Conservation (phyloP, 2,329 filamentous ascomycete genomes). For the Trichoderma polysporum region DNA sequence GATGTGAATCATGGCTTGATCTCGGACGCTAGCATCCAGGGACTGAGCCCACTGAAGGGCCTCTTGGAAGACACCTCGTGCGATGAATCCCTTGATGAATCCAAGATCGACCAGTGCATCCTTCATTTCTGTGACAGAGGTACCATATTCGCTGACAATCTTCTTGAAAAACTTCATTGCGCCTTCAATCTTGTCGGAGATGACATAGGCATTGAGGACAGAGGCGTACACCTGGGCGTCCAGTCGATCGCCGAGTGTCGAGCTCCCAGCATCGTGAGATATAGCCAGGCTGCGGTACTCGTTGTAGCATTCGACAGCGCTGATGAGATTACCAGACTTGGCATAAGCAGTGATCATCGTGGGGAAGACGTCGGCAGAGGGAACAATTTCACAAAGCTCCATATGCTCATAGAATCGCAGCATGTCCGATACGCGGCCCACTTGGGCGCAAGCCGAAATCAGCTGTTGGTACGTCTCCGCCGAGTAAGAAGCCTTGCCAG, state of each 20-base stretch:
- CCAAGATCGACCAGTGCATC: conserved; percentile 70
- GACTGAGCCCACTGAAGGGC: conserved; percentile 72
- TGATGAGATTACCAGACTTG: conserved; percentile 74
- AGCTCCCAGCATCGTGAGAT: conserved; percentile 72
- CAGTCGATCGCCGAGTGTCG: conserved; percentile 66
- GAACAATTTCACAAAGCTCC: conserved; percentile 72
- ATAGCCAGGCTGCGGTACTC: conserved; percentile 91
- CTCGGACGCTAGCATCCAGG: conserved; percentile 58
- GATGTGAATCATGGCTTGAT: conserved; percentile 68
- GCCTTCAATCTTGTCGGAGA: conserved; percentile 75
- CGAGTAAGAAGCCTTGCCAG: conserved; percentile 66
- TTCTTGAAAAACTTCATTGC: conserved; percentile 83
- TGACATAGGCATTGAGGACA: conserved; percentile 85
- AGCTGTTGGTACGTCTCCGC: conserved; percentile 81
- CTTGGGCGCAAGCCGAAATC: conserved; percentile 81
- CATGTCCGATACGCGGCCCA: conserved; percentile 84
- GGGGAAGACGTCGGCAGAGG: conserved; percentile 80
- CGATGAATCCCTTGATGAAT: conserved; percentile 75
- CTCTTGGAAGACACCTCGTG: conserved; percentile 67
- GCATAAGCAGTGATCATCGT: conserved; percentile 96
- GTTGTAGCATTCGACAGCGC: conserved; percentile 91
- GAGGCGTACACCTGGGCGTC: conserved; percentile 87
- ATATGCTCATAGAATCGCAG: conserved; percentile 87
- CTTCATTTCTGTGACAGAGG: conserved; percentile 62
- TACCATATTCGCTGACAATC: conserved; percentile 64